Conservation (phyloP, 73 alveolate species). For the Paramecium caudatum region DNA sequence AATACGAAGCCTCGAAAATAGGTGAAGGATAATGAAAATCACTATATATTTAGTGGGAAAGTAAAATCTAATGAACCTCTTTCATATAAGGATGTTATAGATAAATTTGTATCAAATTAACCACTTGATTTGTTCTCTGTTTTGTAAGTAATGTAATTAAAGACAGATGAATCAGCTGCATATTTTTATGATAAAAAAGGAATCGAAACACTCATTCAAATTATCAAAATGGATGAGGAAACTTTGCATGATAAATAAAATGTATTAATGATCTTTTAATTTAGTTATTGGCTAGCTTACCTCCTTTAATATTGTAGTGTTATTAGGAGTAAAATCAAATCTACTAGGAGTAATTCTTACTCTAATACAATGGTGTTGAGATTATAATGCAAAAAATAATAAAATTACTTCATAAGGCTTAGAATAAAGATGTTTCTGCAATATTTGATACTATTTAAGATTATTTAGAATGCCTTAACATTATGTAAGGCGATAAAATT, state of each 20-base stretch:
- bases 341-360: constrained; percentile 36
- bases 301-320: constrained; percentile 24
- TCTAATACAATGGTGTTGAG: constrained; percentile 37
- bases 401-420: not conserved
- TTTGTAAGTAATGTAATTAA: not conserved
- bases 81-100: constrained; percentile 37
- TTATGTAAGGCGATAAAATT: constrained; percentile 41
- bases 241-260: constrained; percentile 13
- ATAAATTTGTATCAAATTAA: constrained; percentile 66
- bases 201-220: not conserved
- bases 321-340: constrained; percentile 17
- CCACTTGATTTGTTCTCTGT: constrained; percentile 25
- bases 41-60: constrained; percentile 71
- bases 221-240: constrained; percentile 50
- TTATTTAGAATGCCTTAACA: constrained; percentile 32
- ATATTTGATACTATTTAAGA: constrained; percentile 31
- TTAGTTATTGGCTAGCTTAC: constrained; percentile 44
- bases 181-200: constrained; percentile 85
- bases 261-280: not conserved
- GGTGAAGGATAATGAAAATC: constrained; percentile 43
- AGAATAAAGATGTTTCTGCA: not conserved
- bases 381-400: not conserved
- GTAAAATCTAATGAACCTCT: constrained; percentile 65
- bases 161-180: constrained; percentile 42
- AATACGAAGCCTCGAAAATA: not conserved